These are phyloP conservation scores for Avena eriantha DNA, from an alignment of 176 grass and related monocot species.

Conservation along the genomic window DNA sequence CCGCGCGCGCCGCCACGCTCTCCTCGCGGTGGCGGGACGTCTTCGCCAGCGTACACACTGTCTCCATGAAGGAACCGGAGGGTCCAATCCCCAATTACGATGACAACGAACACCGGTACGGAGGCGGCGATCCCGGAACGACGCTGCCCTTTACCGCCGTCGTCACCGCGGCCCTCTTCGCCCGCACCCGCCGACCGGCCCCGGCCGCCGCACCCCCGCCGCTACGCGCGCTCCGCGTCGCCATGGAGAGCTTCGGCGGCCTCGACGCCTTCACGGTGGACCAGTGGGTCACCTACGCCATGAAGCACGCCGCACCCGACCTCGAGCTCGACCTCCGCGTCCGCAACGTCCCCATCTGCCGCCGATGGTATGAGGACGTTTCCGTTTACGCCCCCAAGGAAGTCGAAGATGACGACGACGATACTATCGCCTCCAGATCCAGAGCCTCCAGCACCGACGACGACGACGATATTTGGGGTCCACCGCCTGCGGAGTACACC, in stretches of 20 bases:
- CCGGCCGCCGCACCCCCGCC: background rate
- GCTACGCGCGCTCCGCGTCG: conserved; percentile 29
- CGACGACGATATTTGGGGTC: background rate
- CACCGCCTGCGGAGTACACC: background rate
- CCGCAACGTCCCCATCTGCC: background rate
- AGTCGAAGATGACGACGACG: background rate
- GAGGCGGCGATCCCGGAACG: too few species aligned
- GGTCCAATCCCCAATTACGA: background rate
- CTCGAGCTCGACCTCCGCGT: background rate
- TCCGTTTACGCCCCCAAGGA: background rate
- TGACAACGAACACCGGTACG: background rate
- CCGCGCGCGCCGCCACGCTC: background rate
- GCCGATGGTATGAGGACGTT: background rate
- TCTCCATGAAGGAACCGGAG: background rate
- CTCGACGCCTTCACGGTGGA: background rate
- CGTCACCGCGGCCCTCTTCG: background rate
- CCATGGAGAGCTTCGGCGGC: background rate
- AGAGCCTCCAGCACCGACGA: background rate
- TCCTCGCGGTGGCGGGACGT: conserved; percentile 6
- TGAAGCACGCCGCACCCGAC: background rate
- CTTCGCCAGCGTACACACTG: conserved; percentile 19
- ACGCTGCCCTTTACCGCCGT: too few species aligned
- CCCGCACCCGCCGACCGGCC: background rate
- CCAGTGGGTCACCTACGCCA: conserved; percentile 15
- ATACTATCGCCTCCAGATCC: background rate